These are phyloP conservation scores for Chenopodium berlandieri DNA, from an alignment of 148 eudicot species.

Conservation along the genomic window DNA sequence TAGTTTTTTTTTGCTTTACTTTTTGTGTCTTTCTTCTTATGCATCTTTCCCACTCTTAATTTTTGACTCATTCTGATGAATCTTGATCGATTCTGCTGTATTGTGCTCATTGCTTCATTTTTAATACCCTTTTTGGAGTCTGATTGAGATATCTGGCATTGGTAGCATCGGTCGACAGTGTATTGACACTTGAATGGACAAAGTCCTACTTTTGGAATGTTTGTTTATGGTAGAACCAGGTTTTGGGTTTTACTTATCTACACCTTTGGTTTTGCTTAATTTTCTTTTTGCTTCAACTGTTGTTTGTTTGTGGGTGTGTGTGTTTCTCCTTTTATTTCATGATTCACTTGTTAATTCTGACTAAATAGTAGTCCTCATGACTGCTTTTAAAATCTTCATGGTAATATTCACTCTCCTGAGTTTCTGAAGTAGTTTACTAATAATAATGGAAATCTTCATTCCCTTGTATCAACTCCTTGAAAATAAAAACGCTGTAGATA, in stretches of 20 bases:
- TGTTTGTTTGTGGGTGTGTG: not conserved
- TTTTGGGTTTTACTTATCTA: not conserved
- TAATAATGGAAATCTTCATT: not conserved
- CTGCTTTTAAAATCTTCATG: not conserved
- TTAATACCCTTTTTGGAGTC: not conserved
- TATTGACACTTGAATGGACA: not conserved
- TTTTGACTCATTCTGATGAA: not conserved
- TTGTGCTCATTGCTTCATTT: not conserved
- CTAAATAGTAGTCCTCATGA: not conserved
- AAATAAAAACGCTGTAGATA: not conserved
- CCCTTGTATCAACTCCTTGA: not conserved
- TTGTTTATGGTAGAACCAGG: not conserved
- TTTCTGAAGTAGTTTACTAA: not conserved
- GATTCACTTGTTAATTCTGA: not conserved
- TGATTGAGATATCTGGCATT: not conserved
- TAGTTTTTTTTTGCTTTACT: not conserved
- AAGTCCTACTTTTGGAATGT: not conserved
- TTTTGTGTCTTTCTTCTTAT: no score
- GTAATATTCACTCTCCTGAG: not conserved
- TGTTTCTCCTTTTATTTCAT: not conserved
- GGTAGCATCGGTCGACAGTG: not conserved
- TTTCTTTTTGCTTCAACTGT: not conserved
- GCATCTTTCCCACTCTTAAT: no score
- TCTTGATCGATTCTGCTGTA: not conserved
- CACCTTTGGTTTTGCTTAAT: conserved; percentile 1